Evolutionary conservation across 306 rosid genomes (phyloP), one percentile per base, ranked within the genome.

Genomic region (Aeschynomene evenia): DNA sequence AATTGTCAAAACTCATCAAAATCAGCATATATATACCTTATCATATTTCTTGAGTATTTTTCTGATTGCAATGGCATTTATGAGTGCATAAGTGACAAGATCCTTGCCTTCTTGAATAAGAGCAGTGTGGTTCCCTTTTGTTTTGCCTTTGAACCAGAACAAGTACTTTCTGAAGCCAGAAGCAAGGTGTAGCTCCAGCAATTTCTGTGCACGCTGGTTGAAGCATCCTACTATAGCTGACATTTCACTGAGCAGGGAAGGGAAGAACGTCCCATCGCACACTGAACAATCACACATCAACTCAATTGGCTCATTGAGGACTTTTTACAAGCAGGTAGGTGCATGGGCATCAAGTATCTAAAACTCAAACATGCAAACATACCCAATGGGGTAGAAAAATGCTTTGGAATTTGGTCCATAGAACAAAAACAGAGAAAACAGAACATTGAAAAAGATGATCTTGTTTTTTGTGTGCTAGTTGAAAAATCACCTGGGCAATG

Each of bases 181-280:
- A 85, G 92, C 85, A 3, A 88, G 88, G 81, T 91, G 99, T 0
- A 84, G 77, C 63, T 85, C 85, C 71, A 91, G 79, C 88, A 94
- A 72, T 67, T 87, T 84, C 85, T 81, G 92, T 2, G 99, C 99
- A n/a, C 91, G 93, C 69, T 84, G 67, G 67, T 91, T 91, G 31
- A 94, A 94, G 70, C 77, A 81, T 12, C 97, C 99, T 6, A 88
- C 91, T 52, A 94, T 71, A 7, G 68, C 88, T 36, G 95, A 91
- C 97, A 94, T 87, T 77, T 94, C 99, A 57, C 79, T 80, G 23
- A 88, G 91, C 79, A 94, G 96, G 11, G 92, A 87, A 65, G 99
- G 97, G 78, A 94, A 94, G 80, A 94, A 91, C 5, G 88, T 85
- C 29, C 99, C 98, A 77, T 91, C 97, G 66, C 98, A 94, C 74